Conservation (phyloP, 169 alveolate species). For the Plasmodium relictum region DNA sequence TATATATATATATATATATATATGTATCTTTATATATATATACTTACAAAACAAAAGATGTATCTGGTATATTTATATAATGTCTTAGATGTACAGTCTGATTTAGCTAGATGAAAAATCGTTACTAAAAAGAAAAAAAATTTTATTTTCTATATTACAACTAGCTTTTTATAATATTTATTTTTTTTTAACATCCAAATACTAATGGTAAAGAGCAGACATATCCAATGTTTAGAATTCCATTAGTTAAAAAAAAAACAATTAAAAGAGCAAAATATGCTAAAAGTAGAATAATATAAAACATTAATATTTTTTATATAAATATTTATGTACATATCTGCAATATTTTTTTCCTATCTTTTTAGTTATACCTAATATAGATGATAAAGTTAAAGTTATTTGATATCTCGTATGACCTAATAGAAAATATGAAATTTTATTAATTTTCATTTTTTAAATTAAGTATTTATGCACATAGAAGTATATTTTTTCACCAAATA, state of each 20-base stretch:
- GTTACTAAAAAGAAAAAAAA: conserved; percentile 16
- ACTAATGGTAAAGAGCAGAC: conserved; percentile 62
- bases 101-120: conserved; percentile 21
- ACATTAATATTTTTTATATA: not conserved
- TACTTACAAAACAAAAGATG: conserved; percentile 42
- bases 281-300: not conserved
- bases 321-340: not conserved
- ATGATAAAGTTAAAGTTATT: conserved; percentile 38
- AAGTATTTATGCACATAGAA: not conserved
- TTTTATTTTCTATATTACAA: not conserved
- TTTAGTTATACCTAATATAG: conserved; percentile 23
- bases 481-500: conserved; percentile 48
- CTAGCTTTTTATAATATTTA: not conserved
- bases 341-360: not conserved
- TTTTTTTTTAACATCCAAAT: conserved; percentile 30
- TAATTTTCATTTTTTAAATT: not conserved
- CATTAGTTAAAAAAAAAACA: conserved; percentile 39
- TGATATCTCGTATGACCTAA: conserved; percentile 54
- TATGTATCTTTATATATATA: not conserved
- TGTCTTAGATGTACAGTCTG: conserved; percentile 40
- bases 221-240: conserved; percentile 62
- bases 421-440: not conserved
- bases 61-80: conserved; percentile 36
- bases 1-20: not conserved
- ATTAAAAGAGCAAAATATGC: conserved; percentile 38